These are phyloP conservation scores for Prunus padus DNA, from an alignment of 306 rosid genomes.

Conservation along the genomic window DNA sequence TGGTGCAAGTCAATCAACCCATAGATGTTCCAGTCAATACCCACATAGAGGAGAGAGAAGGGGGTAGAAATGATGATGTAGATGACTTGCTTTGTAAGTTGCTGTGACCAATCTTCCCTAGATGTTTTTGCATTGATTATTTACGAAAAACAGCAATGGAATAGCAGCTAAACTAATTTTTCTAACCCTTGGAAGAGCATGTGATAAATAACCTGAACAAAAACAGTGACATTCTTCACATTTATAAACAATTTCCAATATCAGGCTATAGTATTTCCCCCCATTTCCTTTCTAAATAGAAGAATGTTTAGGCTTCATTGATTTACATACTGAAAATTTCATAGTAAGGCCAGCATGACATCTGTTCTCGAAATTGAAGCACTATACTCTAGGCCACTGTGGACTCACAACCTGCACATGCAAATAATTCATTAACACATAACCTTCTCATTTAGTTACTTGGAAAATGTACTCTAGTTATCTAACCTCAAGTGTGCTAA, in stretches of 20 bases:
- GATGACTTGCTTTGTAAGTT: constrained; percentile 1
- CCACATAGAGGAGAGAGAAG: constrained; percentile 5
- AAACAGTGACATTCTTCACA: background rate
- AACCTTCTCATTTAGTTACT: background rate
- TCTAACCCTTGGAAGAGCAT: background rate
- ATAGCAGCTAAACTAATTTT: background rate
- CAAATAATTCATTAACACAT: background rate
- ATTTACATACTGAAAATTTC: background rate
- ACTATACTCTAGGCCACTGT: constrained; percentile 83
- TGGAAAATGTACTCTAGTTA: background rate
- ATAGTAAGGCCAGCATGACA: background rate
- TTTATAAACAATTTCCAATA: background rate
- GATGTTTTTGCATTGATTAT: background rate
- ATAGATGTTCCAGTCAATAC: background rate
- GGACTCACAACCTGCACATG: constrained; percentile 89
- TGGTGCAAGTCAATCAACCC: constrained; percentile 3
- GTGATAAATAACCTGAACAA: background rate
- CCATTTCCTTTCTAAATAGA: background rate
- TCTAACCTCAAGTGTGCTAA: constrained; percentile 94
- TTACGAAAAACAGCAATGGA: background rate
- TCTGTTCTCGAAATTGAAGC: background rate
- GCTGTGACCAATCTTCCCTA: background rate
- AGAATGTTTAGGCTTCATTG: background rate
- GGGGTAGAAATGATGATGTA: background rate
- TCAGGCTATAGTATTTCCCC: background rate